Evolutionary conservation across 2,329 filamentous ascomycete genomes (phyloP).

Genomic region (Fusarium kyushuense): DNA sequence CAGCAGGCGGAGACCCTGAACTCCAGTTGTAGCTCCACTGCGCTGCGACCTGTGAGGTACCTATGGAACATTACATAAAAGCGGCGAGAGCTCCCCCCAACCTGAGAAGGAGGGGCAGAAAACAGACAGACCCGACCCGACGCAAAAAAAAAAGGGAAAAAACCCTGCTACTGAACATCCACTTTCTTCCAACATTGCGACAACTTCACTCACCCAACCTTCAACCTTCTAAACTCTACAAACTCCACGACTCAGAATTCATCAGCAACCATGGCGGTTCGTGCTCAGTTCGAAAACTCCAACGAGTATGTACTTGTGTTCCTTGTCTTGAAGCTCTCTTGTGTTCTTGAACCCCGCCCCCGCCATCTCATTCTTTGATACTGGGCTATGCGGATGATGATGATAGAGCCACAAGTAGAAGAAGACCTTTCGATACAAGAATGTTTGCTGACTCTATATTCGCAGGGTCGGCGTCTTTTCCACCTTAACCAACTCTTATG

Average conservation of each 20-base stretch:
- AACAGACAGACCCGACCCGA: slow-evolving; percentile 1
- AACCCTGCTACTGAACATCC: slow-evolving; percentile 34
- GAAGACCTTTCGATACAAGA: neutral
- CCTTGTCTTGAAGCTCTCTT: slow-evolving; percentile 16
- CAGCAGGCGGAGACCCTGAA: slow-evolving; percentile 2
- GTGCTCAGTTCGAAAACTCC: slow-evolving; percentile 87
- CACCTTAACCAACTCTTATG: slow-evolving; percentile 97
- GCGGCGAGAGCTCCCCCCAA: slow-evolving; percentile 39
- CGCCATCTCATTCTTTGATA: slow-evolving; percentile 36
- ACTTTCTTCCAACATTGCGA: slow-evolving; percentile 33
- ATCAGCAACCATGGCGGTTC: slow-evolving; percentile 69
- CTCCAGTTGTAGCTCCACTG: slow-evolving; percentile 3
- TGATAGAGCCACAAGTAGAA: neutral
- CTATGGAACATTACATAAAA: slow-evolving; percentile 42
- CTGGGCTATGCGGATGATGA: slow-evolving; percentile 2
- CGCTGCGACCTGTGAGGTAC: slow-evolving; percentile 3
- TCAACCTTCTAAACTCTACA: slow-evolving; percentile 39
- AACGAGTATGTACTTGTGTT: slow-evolving; percentile 76
- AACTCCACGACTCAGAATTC: slow-evolving; percentile 28
- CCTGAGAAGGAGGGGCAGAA: slow-evolving; percentile 30
- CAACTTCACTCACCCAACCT: slow-evolving; percentile 12
- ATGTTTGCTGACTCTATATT: slow-evolving; percentile 21
- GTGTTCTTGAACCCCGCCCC: slow-evolving; percentile 43
- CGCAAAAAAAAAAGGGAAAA: slow-evolving; percentile 29
- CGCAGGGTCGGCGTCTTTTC: slow-evolving; percentile 93